Percentiles rank a stretch among this genome's conserved stretches.
These are phyloP conservation scores for Sclerotinia minor DNA, from an alignment of 2,329 filamentous ascomycete species.

Conservation along the genomic window DNA sequence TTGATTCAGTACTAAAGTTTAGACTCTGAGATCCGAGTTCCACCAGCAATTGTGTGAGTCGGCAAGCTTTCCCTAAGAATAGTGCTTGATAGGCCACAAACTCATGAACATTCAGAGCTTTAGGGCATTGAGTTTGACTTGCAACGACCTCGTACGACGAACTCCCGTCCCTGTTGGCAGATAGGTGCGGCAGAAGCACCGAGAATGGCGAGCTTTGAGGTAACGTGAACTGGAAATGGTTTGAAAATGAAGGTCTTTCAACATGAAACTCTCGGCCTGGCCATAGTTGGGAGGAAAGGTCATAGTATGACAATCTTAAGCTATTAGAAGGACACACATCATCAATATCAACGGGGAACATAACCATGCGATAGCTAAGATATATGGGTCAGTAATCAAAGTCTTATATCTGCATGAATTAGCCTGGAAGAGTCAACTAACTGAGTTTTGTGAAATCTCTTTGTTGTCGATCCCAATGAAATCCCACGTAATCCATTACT, in stretches of 20 bases:
- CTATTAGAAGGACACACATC: slow-evolving; percentile 39
- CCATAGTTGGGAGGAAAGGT: slow-evolving; percentile 37
- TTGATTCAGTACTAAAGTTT: slow-evolving; percentile 59
- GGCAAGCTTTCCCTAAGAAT: slow-evolving; percentile 45
- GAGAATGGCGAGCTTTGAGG: slow-evolving; percentile 39
- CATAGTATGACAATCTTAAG: slow-evolving; percentile 40
- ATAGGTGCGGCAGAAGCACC: slow-evolving; percentile 28
- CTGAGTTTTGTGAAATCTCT: slow-evolving; percentile 42
- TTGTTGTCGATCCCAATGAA: slow-evolving; percentile 40
- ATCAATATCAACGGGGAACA: slow-evolving; percentile 32
- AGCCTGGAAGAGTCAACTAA: neutral
- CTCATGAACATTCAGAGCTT: slow-evolving; percentile 50
- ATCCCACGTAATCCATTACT: slow-evolving; percentile 22
- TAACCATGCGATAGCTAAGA: slow-evolving; percentile 25
- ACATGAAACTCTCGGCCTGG: slow-evolving; percentile 30
- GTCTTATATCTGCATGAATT: neutral
- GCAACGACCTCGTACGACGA: slow-evolving; percentile 48
- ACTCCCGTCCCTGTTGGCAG: slow-evolving; percentile 37
- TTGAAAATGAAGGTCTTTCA: slow-evolving; percentile 38
- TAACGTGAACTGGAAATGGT: slow-evolving; percentile 43
- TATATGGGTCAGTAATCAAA: neutral
- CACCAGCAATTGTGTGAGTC: slow-evolving; percentile 51
- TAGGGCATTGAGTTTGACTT: slow-evolving; percentile 49
- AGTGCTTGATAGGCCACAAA: slow-evolving; percentile 50
- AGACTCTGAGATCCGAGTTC: slow-evolving; percentile 56